Percentiles rank a stretch among this genome's conserved stretches.
Evolutionary conservation across 495 filamentous ascomycete species (phyloP).

Genomic region (Lasiosphaeris hirsuta): DNA sequence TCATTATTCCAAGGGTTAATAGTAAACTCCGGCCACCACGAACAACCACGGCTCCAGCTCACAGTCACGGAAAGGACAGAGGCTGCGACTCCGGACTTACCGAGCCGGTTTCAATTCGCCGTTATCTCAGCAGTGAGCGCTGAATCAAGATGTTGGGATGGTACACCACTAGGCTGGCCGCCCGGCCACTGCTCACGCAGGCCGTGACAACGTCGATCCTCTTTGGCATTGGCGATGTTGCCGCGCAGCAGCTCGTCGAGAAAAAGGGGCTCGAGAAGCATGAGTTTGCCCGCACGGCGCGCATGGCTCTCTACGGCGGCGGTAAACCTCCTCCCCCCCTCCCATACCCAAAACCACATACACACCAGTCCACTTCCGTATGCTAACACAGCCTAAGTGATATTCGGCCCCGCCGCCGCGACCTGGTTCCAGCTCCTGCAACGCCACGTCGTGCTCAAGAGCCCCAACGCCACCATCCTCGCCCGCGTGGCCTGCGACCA

Average conservation of each 20-base stretch:
- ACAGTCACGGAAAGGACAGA: no score
- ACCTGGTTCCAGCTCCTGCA: constrained; percentile 79
- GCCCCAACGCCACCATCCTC: constrained; percentile 63
- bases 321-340: constrained; percentile 47
- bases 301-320: constrained; percentile 93
- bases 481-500: constrained; percentile 85
- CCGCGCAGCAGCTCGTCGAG: constrained; percentile 95
- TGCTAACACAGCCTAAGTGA: constrained; percentile 43
- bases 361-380: no score
- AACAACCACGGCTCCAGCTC: no score
- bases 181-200: constrained; percentile 82
- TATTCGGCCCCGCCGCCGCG: constrained; percentile 91
- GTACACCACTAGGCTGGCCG: constrained; percentile 73
- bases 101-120: no score
- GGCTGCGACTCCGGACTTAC: no score
- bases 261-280: constrained; percentile 74
- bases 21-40: no score
- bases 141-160: no score
- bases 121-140: no score
- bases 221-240: constrained; percentile 84
- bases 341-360: constrained; percentile 2
- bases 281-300: constrained; percentile 72
- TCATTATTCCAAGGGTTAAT: no score
- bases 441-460: constrained; percentile 58
- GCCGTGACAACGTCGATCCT: constrained; percentile 81